phyloP scores from a whole-genome alignment of 1,284 basidiomycete genomes.

The Anthracocystis walkeri region DNA sequence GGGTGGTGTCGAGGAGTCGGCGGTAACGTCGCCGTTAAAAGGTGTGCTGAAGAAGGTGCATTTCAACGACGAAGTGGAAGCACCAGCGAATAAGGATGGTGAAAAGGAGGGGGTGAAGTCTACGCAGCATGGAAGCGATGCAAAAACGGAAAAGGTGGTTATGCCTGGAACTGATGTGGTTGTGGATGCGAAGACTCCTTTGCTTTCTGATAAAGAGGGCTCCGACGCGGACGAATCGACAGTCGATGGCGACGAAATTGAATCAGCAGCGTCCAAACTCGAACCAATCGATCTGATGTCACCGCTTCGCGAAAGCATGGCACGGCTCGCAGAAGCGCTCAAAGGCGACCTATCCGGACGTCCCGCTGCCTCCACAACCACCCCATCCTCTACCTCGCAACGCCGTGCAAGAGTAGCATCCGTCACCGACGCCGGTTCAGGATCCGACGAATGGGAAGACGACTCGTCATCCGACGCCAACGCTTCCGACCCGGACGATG shows the following conservation, averaged over 20 bases:
- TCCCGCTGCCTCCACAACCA: background rate
- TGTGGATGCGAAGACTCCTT: conserved; percentile 36
- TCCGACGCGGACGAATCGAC: conserved; percentile 15
- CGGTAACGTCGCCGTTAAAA: conserved; percentile 22
- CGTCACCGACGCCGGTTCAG: conserved; percentile 50
- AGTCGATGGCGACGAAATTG: conserved; percentile 7
- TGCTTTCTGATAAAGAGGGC: conserved; percentile 19
- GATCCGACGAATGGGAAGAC: conserved; percentile 48
- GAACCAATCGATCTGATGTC: conserved; percentile 60
- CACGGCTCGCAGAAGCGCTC: conserved; percentile 46
- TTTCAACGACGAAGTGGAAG: conserved; percentile 50
- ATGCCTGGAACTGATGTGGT: conserved; percentile 40
- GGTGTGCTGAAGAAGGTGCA: conserved; percentile 59
- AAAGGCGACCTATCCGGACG: conserved; percentile 29
- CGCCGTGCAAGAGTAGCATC: conserved; percentile 18
- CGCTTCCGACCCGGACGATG: conserved; percentile 28
- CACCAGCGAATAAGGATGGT: conserved; percentile 3
- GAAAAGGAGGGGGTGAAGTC: conserved; percentile 43
- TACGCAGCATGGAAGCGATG: conserved; percentile 25
- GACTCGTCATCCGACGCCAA: conserved; percentile 19
- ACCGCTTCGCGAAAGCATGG: conserved; percentile 56
- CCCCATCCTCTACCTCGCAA: background rate
- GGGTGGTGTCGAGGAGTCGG: conserved; percentile 5
- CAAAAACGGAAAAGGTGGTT: conserved; percentile 29
- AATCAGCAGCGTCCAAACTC: conserved; percentile 16